Evolutionary conservation across 2,329 filamentous ascomycete species (phyloP).

Genomic region (Paracorniculantispora psalliotae): DNA sequence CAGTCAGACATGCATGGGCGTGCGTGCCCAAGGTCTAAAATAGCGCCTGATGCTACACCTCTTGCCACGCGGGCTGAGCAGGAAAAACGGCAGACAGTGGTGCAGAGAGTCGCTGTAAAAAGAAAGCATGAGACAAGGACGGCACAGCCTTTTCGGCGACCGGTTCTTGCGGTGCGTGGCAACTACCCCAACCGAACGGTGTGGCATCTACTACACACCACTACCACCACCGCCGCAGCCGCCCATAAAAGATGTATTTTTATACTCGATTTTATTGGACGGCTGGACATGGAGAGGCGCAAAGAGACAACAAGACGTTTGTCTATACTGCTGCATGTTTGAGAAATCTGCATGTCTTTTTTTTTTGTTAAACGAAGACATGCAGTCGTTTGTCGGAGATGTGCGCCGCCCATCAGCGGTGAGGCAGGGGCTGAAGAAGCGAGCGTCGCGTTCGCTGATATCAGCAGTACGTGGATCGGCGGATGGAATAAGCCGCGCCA

Average conservation of each 20-base stretch:
- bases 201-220: not conserved
- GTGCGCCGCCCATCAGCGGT: not conserved
- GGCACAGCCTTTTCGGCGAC: not conserved
- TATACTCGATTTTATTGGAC: not conserved
- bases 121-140: not conserved
- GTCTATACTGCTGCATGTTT: not conserved
- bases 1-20: constrained; percentile 8
- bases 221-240: not conserved
- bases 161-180: not conserved
- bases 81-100: not conserved
- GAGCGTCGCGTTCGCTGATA: not conserved
- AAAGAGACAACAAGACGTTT: not conserved
- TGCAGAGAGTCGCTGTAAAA: not conserved
- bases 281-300: not conserved
- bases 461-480: not conserved
- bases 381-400: not conserved
- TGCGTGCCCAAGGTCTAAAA: not conserved
- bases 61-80: constrained; percentile 1
- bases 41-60: not conserved
- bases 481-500: not conserved
- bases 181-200: not conserved
- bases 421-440: too few species aligned
- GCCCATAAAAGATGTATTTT: too few species aligned
- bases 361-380: not conserved
- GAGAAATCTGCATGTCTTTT: not conserved